phyloP scores from a whole-genome alignment of 345 rosid genomes.

The Ceriops decandra region DNA sequence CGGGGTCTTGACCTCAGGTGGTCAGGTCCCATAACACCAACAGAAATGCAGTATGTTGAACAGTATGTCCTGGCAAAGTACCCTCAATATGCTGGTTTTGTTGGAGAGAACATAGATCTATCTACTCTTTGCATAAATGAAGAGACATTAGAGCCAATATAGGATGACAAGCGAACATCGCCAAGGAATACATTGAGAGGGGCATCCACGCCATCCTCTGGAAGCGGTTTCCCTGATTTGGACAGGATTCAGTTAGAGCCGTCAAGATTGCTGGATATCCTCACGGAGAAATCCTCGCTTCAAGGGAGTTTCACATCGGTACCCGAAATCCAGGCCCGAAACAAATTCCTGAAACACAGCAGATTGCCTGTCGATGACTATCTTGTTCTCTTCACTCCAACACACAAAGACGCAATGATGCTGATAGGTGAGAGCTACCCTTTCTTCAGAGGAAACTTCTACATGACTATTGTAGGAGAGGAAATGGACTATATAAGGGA shows the following conservation, averaged over 20 bases:
- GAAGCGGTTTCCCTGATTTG: constrained; percentile 43
- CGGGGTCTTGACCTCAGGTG: constrained; percentile 62
- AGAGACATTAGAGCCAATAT: constrained; percentile 36
- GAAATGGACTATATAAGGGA: constrained; percentile 48
- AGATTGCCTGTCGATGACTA: constrained; percentile 54
- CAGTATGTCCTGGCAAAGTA: constrained; percentile 65
- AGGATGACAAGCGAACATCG: constrained; percentile 39
- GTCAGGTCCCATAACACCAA: constrained; percentile 72
- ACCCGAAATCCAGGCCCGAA: constrained; percentile 65
- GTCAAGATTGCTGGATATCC: constrained; percentile 59
- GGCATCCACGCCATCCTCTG: constrained; percentile 31
- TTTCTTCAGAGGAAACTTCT: constrained; percentile 60
- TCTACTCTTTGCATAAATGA: constrained; percentile 52
- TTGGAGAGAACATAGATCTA: constrained; percentile 46
- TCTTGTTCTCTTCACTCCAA: constrained; percentile 64
- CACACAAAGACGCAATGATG: constrained; percentile 63
- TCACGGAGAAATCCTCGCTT: constrained; percentile 60
- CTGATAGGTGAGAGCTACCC: constrained; percentile 73
- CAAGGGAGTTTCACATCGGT: constrained; percentile 67
- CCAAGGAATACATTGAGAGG: constrained; percentile 39
- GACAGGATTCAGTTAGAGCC: constrained; percentile 57
- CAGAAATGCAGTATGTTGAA: constrained; percentile 64
- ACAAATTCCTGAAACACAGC: constrained; percentile 57
- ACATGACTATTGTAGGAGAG: constrained; percentile 47
- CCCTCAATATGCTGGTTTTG: constrained; percentile 60